Percentiles rank a stretch among this genome's conserved stretches.
Conservation (phyloP, 495 filamentous ascomycete genomes). For the Annulohypoxylon bovei region DNA sequence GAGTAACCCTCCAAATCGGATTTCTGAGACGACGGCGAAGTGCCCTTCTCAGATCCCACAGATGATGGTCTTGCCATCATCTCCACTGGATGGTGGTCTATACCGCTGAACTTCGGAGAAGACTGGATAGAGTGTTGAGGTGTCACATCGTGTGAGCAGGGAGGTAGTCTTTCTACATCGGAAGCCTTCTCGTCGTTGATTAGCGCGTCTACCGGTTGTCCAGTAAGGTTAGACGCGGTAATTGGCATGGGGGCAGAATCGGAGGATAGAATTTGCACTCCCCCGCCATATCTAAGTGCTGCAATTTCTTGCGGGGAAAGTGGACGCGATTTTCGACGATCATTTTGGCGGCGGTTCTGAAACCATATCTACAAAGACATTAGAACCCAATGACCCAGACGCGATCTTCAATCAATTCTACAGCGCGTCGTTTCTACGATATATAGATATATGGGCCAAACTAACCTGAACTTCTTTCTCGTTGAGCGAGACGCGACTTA, state of each 20-base stretch:
- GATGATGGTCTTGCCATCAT: neutral
- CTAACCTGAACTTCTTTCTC: conserved; percentile 98
- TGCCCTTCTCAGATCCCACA: conserved; percentile 12
- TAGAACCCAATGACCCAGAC: conserved; percentile 26
- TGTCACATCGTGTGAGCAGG: conserved; percentile 22
- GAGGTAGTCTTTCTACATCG: conserved; percentile 22
- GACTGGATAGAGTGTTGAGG: conserved; percentile 31
- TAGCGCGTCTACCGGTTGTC: conserved; percentile 10
- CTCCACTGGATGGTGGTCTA: neutral
- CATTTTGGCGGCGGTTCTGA: conserved; percentile 95
- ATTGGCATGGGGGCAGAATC: conserved; percentile 52
- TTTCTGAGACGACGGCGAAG: conserved; percentile 31
- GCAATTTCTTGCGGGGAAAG: conserved; percentile 83
- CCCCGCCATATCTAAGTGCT: conserved; percentile 63
- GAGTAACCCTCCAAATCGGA: conserved; percentile 22
- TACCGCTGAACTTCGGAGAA: conserved; percentile 27
- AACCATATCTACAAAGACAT: conserved; percentile 87
- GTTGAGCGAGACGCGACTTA: conserved; percentile 84
- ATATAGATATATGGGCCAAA: conserved; percentile 28
- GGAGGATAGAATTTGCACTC: conserved; percentile 62
- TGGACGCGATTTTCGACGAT: conserved; percentile 88
- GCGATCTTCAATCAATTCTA: neutral
- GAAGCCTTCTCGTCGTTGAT: conserved; percentile 18
- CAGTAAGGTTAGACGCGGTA: conserved; percentile 25
- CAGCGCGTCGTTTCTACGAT: neutral